Base-by-base conservation (phyloP, 2,329 filamentous ascomycete species). In the Trichophyton schoenleinii region DNA sequence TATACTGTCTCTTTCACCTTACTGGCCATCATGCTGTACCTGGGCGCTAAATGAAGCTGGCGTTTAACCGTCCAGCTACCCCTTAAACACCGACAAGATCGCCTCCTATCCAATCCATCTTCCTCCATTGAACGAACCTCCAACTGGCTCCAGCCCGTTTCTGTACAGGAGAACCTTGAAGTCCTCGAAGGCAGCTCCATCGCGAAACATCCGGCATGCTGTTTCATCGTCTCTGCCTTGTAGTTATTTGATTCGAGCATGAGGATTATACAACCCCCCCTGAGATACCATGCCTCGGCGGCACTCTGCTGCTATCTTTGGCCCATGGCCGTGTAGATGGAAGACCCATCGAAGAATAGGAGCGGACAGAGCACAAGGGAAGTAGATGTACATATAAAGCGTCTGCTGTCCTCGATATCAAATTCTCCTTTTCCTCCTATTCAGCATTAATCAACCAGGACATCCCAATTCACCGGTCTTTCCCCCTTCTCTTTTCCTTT, bases 401-500 rank as follows among this genome's bases (percentile, higher is more conserved):
- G 28, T 7, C 42, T 44, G 15, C 53, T 38, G 9, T 55, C 57
- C 58, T 44, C 58, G 20, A 31, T 9, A 41, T 57, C 9, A 36
- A 36, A 36, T 36, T 20, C 49, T 22, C 34, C n/a, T 41, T 31
- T 28, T 62, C 42, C 34, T 28, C 59, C 59, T 42, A 60, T 63
- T 28, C 49, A 55, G 25, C 49, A 36, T 28, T 31, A 15, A 52
- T 31, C 25, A 55, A 60, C 6, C 58, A 49, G 11, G 28, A 25
- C 20, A 46, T 11, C 42, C 34, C n/a, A 44, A 46, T 60, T 46
- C 44, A 60, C 41, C 44, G 36, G 20, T 1, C 41, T 52, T 38
- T 20, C 42, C 28, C 59, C 60, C 6, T 31, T 60, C 60, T 31
- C 61, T 28, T 46, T 53, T 63, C 60, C 61, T 22, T 61, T 63